A percentile compares a stretch with the other conserved stretches of the same genome.
phyloP scores from a whole-genome alignment of 305 asterid genomes.

The Fraxinus floribunda region DNA sequence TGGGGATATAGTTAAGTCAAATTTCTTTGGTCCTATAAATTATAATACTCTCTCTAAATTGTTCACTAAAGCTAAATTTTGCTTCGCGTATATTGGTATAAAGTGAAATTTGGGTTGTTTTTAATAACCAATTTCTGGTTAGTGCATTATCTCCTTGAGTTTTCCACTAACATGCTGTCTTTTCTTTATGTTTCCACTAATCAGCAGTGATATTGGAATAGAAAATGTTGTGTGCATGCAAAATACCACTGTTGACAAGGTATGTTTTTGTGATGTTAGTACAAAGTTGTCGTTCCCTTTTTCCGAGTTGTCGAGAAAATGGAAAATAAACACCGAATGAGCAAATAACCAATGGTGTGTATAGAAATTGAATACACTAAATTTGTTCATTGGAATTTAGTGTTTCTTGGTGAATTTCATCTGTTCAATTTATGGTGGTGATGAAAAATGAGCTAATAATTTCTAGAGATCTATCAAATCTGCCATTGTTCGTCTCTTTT shows the following conservation, averaged over 20 bases:
- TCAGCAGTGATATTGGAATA: constrained; percentile 82
- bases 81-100: not conserved
- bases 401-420: no score
- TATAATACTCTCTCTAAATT: not conserved
- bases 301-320: not conserved
- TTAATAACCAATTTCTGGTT: not conserved
- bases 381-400: not conserved
- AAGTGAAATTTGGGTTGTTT: not conserved
- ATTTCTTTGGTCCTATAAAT: not conserved
- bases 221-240: constrained; percentile 83
- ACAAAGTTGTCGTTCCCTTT: not conserved
- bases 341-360: constrained; percentile 14
- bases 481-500: no score
- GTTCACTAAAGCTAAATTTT: not conserved
- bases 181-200: not conserved
- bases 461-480: no score
- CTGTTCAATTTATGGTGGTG: not conserved
- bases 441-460: not conserved
- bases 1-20: not conserved
- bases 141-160: not conserved
- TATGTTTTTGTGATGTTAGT: constrained; percentile 2
- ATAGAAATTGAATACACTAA: constrained; percentile 17
- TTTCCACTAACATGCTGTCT: not conserved
- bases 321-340: not conserved
- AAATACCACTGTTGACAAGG: constrained; percentile 91